Conservation (phyloP, 2,329 filamentous ascomycete species). For the Fusarium neocosmosporiellum region DNA sequence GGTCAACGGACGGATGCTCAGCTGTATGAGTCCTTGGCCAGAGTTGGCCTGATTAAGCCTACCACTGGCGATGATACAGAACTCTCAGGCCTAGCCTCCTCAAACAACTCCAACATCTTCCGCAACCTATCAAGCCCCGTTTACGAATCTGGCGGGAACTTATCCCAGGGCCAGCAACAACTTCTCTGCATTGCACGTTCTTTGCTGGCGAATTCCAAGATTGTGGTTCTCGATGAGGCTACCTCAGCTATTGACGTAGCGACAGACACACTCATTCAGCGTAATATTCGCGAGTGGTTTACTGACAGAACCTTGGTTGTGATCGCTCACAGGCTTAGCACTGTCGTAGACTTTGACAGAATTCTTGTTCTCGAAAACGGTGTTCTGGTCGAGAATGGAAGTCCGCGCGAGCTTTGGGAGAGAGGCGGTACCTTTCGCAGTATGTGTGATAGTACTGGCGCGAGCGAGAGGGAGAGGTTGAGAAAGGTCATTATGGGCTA, state of each 20-base stretch:
- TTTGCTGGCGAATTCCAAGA: constrained; percentile 75
- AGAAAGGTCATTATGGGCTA: constrained; percentile 53
- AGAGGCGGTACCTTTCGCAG: constrained; percentile 64
- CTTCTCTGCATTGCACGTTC: constrained; percentile 78
- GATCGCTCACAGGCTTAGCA: constrained; percentile 79
- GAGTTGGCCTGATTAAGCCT: constrained; percentile 71
- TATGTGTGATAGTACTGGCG: constrained; percentile 70
- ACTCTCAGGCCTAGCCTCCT: constrained; percentile 45
- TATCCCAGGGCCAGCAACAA: constrained; percentile 80
- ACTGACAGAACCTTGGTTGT: constrained; percentile 75
- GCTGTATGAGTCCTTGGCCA: constrained; percentile 73
- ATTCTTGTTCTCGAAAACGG: constrained; percentile 78
- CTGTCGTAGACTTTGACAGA: constrained; percentile 79
- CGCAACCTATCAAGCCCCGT: constrained; percentile 68
- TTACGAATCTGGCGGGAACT: constrained; percentile 76
- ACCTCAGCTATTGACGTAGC: constrained; percentile 81
- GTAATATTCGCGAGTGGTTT: constrained; percentile 76
- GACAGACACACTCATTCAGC: constrained; percentile 78
- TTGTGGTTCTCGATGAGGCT: constrained; percentile 83
- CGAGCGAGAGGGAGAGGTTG: constrained; percentile 59
- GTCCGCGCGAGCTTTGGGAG: constrained; percentile 69
- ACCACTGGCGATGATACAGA: constrained; percentile 17
- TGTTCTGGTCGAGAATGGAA: constrained; percentile 72
- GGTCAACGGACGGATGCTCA: constrained; percentile 73
- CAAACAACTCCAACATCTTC: constrained; percentile 71